phyloP scores from a whole-genome alignment of 2,329 filamentous ascomycete species.

The Scorias spongiosa region DNA sequence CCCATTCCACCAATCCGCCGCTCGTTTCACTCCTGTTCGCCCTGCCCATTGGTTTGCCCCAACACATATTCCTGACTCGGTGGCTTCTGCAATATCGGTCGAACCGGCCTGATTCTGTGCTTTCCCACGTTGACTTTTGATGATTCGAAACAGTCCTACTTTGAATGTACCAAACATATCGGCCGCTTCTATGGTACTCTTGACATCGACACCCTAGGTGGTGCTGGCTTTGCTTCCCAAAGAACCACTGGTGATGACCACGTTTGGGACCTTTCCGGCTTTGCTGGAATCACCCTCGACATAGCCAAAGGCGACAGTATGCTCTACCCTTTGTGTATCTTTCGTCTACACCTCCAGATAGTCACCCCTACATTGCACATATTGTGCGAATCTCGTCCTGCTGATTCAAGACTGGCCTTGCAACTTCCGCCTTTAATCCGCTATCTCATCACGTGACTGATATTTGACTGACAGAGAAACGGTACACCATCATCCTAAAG shows the following conservation, averaged over 20 bases:
- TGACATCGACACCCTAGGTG: constrained; percentile 60
- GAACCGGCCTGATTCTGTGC: not conserved
- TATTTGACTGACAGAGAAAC: constrained; percentile 29
- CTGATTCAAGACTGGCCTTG: not conserved
- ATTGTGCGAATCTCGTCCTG: not conserved
- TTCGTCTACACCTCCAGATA: too few relatives aligned
- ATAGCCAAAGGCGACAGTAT: constrained; percentile 38
- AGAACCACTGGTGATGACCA: constrained; percentile 43
- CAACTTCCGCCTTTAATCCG: not conserved
- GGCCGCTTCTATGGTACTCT: constrained; percentile 51
- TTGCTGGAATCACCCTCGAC: constrained; percentile 44
- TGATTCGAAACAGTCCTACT: constrained; percentile 27
- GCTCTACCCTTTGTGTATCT: constrained; percentile 2
- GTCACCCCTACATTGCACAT: not conserved
- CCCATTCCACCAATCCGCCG: too few relatives aligned
- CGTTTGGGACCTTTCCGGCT: constrained; percentile 48
- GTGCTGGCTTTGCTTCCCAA: constrained; percentile 71
- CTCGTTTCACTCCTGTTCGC: too few relatives aligned
- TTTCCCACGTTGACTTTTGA: not conserved
- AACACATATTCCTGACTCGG: too few relatives aligned
- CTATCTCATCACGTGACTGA: not conserved
- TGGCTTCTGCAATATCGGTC: too few relatives aligned
- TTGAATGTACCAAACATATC: constrained; percentile 24
- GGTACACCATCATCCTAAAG: constrained; percentile 62
- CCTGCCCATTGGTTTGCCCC: too few relatives aligned